Evolutionary conservation across 129 eudicot species (phyloP).

Genomic region (Helianthus tuberosus): DNA sequence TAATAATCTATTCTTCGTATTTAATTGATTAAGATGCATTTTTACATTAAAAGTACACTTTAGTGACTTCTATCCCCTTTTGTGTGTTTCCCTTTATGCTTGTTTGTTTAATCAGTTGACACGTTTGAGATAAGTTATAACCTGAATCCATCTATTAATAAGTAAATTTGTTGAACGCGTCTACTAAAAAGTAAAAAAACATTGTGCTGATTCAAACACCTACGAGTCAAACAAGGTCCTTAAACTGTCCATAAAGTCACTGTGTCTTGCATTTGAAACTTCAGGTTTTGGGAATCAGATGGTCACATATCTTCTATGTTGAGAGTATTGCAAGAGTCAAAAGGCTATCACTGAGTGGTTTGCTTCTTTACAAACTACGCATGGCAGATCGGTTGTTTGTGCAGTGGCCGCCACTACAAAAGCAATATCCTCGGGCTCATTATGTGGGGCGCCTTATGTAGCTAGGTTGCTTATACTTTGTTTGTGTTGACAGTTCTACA

Average conservation of each 20-base stretch:
- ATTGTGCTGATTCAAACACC: too few species aligned
- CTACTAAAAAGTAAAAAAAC: too few species aligned
- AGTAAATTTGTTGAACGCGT: too few species aligned
- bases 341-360: constrained; percentile 75
- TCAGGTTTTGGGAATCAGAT: constrained; percentile 78
- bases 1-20: too few species aligned
- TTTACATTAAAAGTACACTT: too few species aligned
- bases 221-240: background rate
- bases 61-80: too few species aligned
- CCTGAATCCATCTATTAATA: too few species aligned
- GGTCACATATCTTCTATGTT: constrained; percentile 90
- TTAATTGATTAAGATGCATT: too few species aligned
- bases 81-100: too few species aligned
- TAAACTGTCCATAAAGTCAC: background rate
- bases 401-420: constrained; percentile 88
- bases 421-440: constrained; percentile 65
- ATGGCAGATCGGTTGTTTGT: constrained; percentile 88
- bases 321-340: constrained; percentile 96
- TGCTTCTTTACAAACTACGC: constrained; percentile 74
- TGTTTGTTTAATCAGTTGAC: too few species aligned
- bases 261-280: background rate
- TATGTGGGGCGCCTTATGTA: constrained; percentile 86
- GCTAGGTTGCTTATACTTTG: background rate
- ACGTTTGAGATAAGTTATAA: too few species aligned
- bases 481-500: background rate